Evolutionary conservation across 2,329 filamentous ascomycete species (phyloP).

Genomic region (Alternaria gaisen): DNA sequence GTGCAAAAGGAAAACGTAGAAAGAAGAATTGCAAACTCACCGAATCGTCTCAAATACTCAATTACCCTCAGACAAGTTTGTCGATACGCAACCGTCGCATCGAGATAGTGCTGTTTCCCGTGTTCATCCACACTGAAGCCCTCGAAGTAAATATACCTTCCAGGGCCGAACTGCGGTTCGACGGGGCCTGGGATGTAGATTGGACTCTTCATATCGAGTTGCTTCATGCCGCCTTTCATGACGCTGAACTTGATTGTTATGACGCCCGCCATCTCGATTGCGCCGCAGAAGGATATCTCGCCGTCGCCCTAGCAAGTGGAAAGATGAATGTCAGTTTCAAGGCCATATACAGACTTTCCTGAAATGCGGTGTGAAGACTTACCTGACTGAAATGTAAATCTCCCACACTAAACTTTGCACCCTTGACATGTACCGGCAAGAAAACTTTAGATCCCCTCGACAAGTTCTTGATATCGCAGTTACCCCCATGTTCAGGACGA

Average conservation of each 20-base stretch:
- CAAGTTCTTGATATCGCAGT: slow-evolving; percentile 91
- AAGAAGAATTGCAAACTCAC: slow-evolving; percentile 44
- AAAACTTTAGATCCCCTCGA: slow-evolving; percentile 83
- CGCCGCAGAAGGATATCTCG: slow-evolving; percentile 78
- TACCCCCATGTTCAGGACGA: slow-evolving; percentile 85
- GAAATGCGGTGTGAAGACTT: background rate
- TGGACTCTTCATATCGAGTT: slow-evolving; percentile 80
- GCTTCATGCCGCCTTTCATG: slow-evolving; percentile 79
- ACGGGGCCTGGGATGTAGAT: slow-evolving; percentile 89
- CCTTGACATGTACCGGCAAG: slow-evolving; percentile 83
- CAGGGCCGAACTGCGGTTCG: slow-evolving; percentile 85
- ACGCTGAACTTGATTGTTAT: slow-evolving; percentile 92
- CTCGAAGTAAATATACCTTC: slow-evolving; percentile 83
- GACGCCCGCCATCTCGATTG: slow-evolving; percentile 92
- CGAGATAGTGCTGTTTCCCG: slow-evolving; percentile 89
- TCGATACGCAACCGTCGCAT: slow-evolving; percentile 85
- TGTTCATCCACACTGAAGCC: slow-evolving; percentile 89
- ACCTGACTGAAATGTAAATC: slow-evolving; percentile 83
- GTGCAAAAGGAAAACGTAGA: background rate
- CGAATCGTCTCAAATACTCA: slow-evolving; percentile 80
- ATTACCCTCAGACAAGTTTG: slow-evolving; percentile 81
- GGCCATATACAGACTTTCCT: background rate
- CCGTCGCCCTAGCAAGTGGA: slow-evolving; percentile 70
- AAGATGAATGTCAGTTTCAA: background rate
- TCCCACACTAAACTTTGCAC: slow-evolving; percentile 89